A percentile compares a stretch with the other conserved stretches of the same genome.
phyloP scores from a whole-genome alignment of 2,329 filamentous ascomycete species.

The Curvularia spicifera region DNA sequence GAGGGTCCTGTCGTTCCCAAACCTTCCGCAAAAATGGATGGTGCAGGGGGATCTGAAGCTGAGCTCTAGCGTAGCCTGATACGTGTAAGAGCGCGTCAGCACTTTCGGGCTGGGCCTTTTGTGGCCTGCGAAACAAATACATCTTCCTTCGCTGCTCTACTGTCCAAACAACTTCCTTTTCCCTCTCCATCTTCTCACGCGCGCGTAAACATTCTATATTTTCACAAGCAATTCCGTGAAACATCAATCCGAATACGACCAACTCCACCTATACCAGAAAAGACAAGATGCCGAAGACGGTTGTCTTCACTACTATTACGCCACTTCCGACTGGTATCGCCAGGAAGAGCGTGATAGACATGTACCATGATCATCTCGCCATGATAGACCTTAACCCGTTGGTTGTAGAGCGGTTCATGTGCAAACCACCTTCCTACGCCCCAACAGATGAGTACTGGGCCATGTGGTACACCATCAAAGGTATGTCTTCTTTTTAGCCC shows the following conservation, averaged over 20 bases:
- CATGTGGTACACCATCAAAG: constrained; percentile 70
- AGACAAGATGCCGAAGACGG: constrained; percentile 69
- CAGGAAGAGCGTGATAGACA: constrained; percentile 73
- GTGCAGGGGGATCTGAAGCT: constrained; percentile 29
- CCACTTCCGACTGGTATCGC: constrained; percentile 73
- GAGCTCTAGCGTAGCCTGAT: constrained; percentile 26
- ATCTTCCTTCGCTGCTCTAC: constrained; percentile 25
- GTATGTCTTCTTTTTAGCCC: constrained; percentile 21
- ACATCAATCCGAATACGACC: constrained; percentile 8
- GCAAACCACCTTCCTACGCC: constrained; percentile 70
- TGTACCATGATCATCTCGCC: constrained; percentile 76
- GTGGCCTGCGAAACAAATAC: constrained; percentile 38
- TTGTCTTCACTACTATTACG: constrained; percentile 77
- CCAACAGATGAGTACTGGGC: constrained; percentile 73
- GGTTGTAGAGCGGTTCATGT: constrained; percentile 73
- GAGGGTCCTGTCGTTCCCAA: constrained; percentile 28
- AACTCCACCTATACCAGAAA: constrained; percentile 3
- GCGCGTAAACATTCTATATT: constrained; percentile 16
- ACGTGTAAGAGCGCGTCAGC: constrained; percentile 26
- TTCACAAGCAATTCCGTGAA: constrained; percentile 14
- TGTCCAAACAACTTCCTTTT: constrained; percentile 25
- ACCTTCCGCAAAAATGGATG: constrained; percentile 18
- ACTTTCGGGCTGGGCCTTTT: constrained; percentile 17
- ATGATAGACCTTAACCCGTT: constrained; percentile 92
- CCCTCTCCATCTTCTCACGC: constrained; percentile 19